phyloP scores from a whole-genome alignment of 148 eudicot genomes.

The Polygonum aviculare region DNA sequence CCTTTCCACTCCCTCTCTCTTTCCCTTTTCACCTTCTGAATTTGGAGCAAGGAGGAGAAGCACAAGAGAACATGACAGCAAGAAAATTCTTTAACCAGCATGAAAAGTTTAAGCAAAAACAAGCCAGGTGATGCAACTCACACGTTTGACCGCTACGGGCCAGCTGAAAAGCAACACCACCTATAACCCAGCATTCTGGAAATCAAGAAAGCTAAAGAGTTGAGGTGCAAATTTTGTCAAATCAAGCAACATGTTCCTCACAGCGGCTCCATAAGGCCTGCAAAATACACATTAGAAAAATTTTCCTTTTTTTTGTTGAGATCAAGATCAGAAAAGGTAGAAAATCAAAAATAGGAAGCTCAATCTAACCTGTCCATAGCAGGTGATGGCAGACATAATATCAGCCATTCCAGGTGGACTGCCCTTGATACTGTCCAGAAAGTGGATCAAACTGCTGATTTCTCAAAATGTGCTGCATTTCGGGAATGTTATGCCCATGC shows the following conservation, averaged over 20 bases:
- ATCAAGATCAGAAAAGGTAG: background rate
- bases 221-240: slow-evolving; percentile 26
- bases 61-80: background rate
- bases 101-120: background rate
- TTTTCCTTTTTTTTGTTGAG: background rate
- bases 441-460: slow-evolving; percentile 33
- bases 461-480: slow-evolving; percentile 29
- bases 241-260: slow-evolving; percentile 30
- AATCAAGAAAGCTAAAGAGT: slow-evolving; percentile 26
- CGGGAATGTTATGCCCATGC: slow-evolving; percentile 23
- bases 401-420: slow-evolving; percentile 40
- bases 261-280: slow-evolving; percentile 28
- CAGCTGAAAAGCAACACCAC: slow-evolving; percentile 35
- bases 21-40: background rate
- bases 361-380: slow-evolving; percentile 10
- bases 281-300: background rate
- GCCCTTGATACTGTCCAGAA: slow-evolving; percentile 36
- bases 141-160: slow-evolving; percentile 34
- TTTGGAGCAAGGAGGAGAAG: background rate
- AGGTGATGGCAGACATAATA: slow-evolving; percentile 36
- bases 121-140: slow-evolving; percentile 17
- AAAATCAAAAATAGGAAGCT: slow-evolving; percentile 22
- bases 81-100: background rate
- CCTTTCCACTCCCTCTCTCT: background rate
- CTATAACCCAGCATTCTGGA: slow-evolving; percentile 35